Conservation (phyloP, 2,329 filamentous ascomycete species). For the Aspergillus clavatus region DNA sequence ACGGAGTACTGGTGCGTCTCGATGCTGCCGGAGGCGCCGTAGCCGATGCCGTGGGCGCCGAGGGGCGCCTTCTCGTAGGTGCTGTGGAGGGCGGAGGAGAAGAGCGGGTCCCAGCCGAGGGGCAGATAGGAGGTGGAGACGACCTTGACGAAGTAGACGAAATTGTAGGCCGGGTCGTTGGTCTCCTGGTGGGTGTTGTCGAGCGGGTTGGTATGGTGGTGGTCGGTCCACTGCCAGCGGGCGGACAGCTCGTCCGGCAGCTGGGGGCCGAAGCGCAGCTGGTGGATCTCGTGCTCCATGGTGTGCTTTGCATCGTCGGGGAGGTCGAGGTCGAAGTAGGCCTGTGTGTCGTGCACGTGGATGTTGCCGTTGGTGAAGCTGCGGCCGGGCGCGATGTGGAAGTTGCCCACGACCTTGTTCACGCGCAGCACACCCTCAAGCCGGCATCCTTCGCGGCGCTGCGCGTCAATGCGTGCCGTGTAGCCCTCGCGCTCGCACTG, state of each 20-base stretch:
- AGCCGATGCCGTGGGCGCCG: slow-evolving; percentile 64
- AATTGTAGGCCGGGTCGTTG: slow-evolving; percentile 82
- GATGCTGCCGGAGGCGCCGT: slow-evolving; percentile 68
- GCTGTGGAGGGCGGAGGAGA: slow-evolving; percentile 34
- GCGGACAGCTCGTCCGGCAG: slow-evolving; percentile 66
- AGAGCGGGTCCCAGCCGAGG: slow-evolving; percentile 73
- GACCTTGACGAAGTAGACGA: slow-evolving; percentile 99
- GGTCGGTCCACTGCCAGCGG: slow-evolving; percentile 71
- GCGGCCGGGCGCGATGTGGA: slow-evolving; percentile 93
- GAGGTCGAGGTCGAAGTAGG: slow-evolving; percentile 68
- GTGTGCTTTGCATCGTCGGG: slow-evolving; percentile 68
- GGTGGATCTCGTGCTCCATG: slow-evolving; percentile 84
- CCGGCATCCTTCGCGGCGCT: slow-evolving; percentile 87
- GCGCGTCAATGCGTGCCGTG: slow-evolving; percentile 76
- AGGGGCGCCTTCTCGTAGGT: slow-evolving; percentile 55
- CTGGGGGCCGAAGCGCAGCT: slow-evolving; percentile 87
- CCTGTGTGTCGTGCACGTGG: slow-evolving; percentile 95
- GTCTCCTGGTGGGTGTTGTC: slow-evolving; percentile 75
- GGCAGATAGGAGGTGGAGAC: slow-evolving; percentile 93
- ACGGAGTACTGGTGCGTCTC: slow-evolving; percentile 99
- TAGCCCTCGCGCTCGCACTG: slow-evolving; percentile 96
- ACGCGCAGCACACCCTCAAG: slow-evolving; percentile 88
- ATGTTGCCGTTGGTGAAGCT: slow-evolving; percentile 95
- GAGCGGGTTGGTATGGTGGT: slow-evolving; percentile 80
- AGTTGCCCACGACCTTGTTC: slow-evolving; percentile 98